phyloP scores from a whole-genome alignment of 2,329 filamentous ascomycete genomes.

The Colletotrichum zoysiae region DNA sequence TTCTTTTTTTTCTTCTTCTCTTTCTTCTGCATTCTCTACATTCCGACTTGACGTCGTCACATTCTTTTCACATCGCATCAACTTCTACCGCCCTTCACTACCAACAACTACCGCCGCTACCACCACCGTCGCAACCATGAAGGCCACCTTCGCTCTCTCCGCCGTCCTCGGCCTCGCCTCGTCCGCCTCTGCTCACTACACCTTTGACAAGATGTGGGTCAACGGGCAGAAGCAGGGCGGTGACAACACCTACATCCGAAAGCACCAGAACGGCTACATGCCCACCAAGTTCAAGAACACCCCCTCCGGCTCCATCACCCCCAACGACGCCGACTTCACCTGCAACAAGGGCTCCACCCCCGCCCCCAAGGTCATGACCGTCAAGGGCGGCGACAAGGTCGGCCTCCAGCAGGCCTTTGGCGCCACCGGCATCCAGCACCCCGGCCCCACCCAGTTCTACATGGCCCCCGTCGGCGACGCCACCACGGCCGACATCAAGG shows the following conservation, averaged over 20 bases:
- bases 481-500: slow-evolving; percentile 40
- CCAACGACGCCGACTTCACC: slow-evolving; percentile 35
- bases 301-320: slow-evolving; percentile 32
- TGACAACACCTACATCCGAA: slow-evolving; percentile 43
- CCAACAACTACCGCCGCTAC: too few species aligned
- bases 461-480: slow-evolving; percentile 42
- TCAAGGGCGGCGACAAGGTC: slow-evolving; percentile 41
- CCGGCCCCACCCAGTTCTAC: slow-evolving; percentile 43
- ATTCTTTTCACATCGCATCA: slow-evolving; percentile 6
- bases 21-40: not conserved
- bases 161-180: slow-evolving; percentile 31
- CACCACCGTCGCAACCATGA: slow-evolving; percentile 23
- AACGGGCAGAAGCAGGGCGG: slow-evolving; percentile 43
- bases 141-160: slow-evolving; percentile 27
- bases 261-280: slow-evolving; percentile 42
- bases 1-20: not conserved
- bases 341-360: slow-evolving; percentile 37
- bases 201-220: slow-evolving; percentile 44
- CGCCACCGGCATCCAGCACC: slow-evolving; percentile 42
- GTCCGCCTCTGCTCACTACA: slow-evolving; percentile 44
- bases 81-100: not conserved
- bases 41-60: slow-evolving; percentile 36
- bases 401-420: slow-evolving; percentile 40
- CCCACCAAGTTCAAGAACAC: slow-evolving; percentile 41
- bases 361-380: slow-evolving; percentile 33